phyloP scores from a whole-genome alignment of 2,329 filamentous ascomycete species.

The Pseudogymnoascus sp. region DNA sequence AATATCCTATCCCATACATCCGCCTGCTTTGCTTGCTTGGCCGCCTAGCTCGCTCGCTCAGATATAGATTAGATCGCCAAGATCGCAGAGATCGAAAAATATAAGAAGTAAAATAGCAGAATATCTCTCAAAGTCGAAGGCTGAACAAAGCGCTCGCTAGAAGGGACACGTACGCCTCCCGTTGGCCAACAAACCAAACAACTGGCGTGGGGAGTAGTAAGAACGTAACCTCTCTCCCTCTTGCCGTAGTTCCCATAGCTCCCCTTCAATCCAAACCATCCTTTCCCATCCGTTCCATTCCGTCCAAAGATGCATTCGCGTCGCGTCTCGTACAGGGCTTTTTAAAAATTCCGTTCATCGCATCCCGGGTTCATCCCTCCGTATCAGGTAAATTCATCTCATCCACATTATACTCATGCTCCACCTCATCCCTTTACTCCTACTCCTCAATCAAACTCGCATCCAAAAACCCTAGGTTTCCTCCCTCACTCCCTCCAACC shows the following conservation, averaged over 20 bases:
- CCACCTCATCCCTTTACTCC: neutral
- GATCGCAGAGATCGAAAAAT: neutral
- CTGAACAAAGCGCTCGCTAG: neutral
- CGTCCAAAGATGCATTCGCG: neutral
- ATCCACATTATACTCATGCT: neutral
- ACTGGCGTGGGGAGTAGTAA: neutral
- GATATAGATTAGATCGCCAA: neutral
- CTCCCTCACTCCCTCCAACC: slow-evolving; percentile 25
- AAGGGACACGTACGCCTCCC: neutral
- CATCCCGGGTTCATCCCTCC: neutral
- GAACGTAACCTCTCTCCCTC: neutral
- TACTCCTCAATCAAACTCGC: neutral
- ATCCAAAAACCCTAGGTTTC: neutral
- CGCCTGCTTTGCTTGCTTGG: neutral
- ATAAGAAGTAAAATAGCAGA: neutral
- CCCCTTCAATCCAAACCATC: neutral
- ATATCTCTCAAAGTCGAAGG: neutral
- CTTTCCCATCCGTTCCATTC: neutral
- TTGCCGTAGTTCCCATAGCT: neutral
- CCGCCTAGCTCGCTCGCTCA: neutral
- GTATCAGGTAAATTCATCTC: neutral
- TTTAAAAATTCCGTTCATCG: slow-evolving; percentile 1
- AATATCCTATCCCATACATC: neutral
- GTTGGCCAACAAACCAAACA: neutral
- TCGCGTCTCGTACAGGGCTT: neutral